These are phyloP conservation scores for Chrysanthemum lavandulifolium DNA, from an alignment of 129 eudicot species.

Conservation along the genomic window DNA sequence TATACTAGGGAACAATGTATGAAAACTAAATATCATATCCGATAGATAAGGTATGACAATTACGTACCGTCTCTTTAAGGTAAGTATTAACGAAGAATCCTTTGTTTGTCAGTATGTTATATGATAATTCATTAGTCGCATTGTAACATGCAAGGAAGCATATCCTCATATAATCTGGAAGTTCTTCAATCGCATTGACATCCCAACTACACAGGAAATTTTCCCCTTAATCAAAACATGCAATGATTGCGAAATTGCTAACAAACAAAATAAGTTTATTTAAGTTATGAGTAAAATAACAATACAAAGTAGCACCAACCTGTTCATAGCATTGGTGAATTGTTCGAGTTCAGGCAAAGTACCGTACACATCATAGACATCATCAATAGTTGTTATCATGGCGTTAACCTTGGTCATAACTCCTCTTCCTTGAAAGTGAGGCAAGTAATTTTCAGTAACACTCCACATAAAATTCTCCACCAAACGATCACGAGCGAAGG, in stretches of 20 bases:
- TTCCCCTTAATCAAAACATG: too few species aligned
- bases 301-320: slow-evolving; percentile 12
- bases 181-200: slow-evolving; percentile 28
- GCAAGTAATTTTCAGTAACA: slow-evolving; percentile 5
- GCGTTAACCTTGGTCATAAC: slow-evolving; percentile 19
- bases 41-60: too few species aligned
- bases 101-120: slow-evolving; percentile 29
- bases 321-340: slow-evolving; percentile 30
- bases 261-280: too few species aligned
- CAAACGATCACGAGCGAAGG: slow-evolving; percentile 39
- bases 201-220: slow-evolving; percentile 42
- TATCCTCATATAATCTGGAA: slow-evolving; percentile 49
- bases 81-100: slow-evolving; percentile 31
- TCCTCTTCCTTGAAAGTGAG: slow-evolving; percentile 30
- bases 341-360: slow-evolving; percentile 28
- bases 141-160: slow-evolving; percentile 46
- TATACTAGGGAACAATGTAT: too few species aligned
- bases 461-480: slow-evolving; percentile 40
- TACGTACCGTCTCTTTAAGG: slow-evolving; percentile 29
- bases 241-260: too few species aligned
- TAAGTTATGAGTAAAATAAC: not conserved
- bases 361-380: slow-evolving; percentile 43
- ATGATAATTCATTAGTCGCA: slow-evolving; percentile 40
- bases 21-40: not conserved
- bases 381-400: slow-evolving; percentile 33